Conservation (phyloP, 148 eudicot genomes). For the Rhododendron simsii region DNA sequence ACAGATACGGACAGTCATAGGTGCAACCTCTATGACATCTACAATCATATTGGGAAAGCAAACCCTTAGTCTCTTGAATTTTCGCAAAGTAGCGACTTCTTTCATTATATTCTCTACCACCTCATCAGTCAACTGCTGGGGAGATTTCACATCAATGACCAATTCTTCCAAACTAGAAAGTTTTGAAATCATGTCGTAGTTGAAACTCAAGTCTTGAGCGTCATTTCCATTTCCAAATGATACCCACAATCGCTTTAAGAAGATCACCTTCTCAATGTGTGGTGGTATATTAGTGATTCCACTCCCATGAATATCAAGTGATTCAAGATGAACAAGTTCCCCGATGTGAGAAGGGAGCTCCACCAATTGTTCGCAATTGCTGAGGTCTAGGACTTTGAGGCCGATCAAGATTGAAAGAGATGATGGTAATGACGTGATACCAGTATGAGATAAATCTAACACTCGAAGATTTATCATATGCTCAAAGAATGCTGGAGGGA, state of each 20-base stretch:
- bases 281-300: conserved; percentile 5
- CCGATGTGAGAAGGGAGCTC: conserved; percentile 7
- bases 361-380: conserved; percentile 2
- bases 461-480: conserved; percentile 10
- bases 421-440: conserved; percentile 11
- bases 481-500: conserved; percentile 12
- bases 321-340: conserved; percentile 4
- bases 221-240: conserved; percentile 4
- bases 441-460: conserved; percentile 14
- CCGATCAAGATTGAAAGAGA: neutral
- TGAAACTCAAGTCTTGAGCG: neutral
- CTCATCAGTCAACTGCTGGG: neutral
- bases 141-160: conserved; percentile 12
- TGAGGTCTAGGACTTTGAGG: conserved; percentile 17
- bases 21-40: neutral
- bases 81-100: neutral
- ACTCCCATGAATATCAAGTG: conserved; percentile 19
- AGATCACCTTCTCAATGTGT: neutral
- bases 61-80: neutral
- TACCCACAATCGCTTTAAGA: conserved; percentile 9
- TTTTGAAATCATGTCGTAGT: conserved; percentile 2
- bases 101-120: neutral
- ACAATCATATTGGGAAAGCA: neutral
- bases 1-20: neutral
- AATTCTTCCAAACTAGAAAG: conserved; percentile 10